phyloP scores from a whole-genome alignment of 371 early-diverging fungal species.

The Mucor racemosus region DNA sequence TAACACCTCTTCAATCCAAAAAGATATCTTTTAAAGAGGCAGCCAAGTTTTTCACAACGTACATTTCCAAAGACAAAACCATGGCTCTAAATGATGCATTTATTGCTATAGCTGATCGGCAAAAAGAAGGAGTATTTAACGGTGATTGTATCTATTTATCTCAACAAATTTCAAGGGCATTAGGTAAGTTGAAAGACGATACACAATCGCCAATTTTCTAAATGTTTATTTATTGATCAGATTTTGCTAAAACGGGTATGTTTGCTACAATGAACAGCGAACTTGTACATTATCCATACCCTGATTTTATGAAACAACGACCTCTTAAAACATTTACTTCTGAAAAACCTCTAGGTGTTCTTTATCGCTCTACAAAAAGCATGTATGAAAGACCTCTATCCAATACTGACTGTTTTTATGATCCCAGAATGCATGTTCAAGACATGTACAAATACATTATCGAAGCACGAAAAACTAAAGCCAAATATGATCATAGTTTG shows the following conservation, averaged over 20 bases:
- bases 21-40: conserved; percentile 18
- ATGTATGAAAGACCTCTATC: background rate
- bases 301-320: conserved; percentile 74
- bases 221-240: conserved; percentile 1
- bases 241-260: conserved; percentile 37
- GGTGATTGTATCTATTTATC: conserved; percentile 25
- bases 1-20: background rate
- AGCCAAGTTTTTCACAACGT: conserved; percentile 23
- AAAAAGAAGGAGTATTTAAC: conserved; percentile 10
- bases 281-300: conserved; percentile 50
- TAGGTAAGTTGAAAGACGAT: conserved; percentile 16
- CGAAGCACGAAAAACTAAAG: conserved; percentile 50
- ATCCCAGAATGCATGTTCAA: conserved; percentile 45
- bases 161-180: conserved; percentile 12
- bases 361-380: conserved; percentile 48
- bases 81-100: conserved; percentile 14
- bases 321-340: conserved; percentile 51
- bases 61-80: conserved; percentile 22
- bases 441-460: conserved; percentile 59
- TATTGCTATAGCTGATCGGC: conserved; percentile 17
- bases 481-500: conserved; percentile 57
- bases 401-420: conserved; percentile 29
- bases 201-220: background rate
- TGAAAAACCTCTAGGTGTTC: conserved; percentile 52
- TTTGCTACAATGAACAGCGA: conserved; percentile 33